These are phyloP conservation scores for Corymbia citriodora DNA, from an alignment of 441 rosid genomes.

Conservation along the genomic window DNA sequence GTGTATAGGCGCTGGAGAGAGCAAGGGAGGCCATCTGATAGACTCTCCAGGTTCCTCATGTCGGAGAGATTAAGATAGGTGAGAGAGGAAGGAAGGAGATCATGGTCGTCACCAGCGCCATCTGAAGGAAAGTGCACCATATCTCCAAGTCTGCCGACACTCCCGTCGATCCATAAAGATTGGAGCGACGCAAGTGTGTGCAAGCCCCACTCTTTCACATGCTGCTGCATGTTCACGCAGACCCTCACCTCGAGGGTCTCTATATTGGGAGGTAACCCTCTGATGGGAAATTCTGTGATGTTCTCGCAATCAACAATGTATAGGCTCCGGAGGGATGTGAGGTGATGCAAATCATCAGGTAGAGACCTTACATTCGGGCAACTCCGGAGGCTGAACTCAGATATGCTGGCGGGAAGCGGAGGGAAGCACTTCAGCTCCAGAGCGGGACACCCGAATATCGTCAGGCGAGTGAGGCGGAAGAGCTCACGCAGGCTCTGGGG, in stretches of 20 bases:
- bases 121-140: not conserved
- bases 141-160: not conserved
- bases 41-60: not conserved
- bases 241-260: not conserved
- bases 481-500: not conserved
- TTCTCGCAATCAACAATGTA: not conserved
- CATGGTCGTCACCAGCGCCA: rapidly evolving
- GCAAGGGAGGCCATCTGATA: not conserved
- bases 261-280: not conserved
- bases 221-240: not conserved
- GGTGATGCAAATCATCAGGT: not conserved
- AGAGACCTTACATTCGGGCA: not conserved
- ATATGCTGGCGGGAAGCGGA: not conserved
- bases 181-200: not conserved
- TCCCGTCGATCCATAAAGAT: not conserved
- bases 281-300: not conserved
- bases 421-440: not conserved
- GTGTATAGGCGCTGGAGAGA: not conserved
- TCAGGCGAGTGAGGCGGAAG: not conserved
- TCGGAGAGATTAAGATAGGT: not conserved
- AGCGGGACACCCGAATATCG: not conserved
- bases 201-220: not conserved
- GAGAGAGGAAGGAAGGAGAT: not conserved
- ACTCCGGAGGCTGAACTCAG: not conserved
- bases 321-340: not conserved